Evolutionary conservation across 371 early-diverging fungal genomes (phyloP).

Genomic region (Haplosporangium sp.): DNA sequence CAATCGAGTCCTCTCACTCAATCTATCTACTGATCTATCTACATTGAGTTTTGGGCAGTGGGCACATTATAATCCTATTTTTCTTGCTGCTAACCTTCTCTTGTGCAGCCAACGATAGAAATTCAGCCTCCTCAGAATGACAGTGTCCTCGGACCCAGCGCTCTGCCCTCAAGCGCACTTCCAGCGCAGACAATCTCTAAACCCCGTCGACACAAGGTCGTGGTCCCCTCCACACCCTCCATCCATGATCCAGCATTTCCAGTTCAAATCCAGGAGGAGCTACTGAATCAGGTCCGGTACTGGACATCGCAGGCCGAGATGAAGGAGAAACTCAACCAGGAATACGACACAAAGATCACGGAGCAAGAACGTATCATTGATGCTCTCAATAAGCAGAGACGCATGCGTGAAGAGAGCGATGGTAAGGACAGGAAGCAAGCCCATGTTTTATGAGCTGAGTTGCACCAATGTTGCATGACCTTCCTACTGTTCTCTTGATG

Average conservation of each 20-base stretch:
- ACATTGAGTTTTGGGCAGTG: too few relatives aligned
- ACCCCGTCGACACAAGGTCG: conserved; percentile 53
- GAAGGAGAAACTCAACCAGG: conserved; percentile 74
- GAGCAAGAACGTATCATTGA: conserved; percentile 75
- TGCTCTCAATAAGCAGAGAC: conserved; percentile 70
- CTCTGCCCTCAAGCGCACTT: conserved; percentile 32
- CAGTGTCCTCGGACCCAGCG: conserved; percentile 36
- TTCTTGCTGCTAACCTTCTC: background rate
- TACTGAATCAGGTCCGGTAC: conserved; percentile 51
- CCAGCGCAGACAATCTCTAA: conserved; percentile 42
- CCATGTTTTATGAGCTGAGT: too few relatives aligned
- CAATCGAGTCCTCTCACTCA: background rate
- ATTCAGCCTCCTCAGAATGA: conserved; percentile 38
- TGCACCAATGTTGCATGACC: background rate
- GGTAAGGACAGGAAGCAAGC: conserved; percentile 48
- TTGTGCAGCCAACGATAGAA: conserved; percentile 33
- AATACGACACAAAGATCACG: conserved; percentile 70
- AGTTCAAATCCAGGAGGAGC: conserved; percentile 50
- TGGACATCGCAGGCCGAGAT: conserved; percentile 54
- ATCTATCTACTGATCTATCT: background rate
- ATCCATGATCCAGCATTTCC: conserved; percentile 41
- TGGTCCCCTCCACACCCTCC: conserved; percentile 19
- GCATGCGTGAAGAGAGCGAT: conserved; percentile 71
- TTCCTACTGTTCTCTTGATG: background rate
- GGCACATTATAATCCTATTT: background rate